These are phyloP conservation scores for Globisporangium uncinulatum DNA, from an alignment of 352 stramenopile species.

Conservation along the genomic window DNA sequence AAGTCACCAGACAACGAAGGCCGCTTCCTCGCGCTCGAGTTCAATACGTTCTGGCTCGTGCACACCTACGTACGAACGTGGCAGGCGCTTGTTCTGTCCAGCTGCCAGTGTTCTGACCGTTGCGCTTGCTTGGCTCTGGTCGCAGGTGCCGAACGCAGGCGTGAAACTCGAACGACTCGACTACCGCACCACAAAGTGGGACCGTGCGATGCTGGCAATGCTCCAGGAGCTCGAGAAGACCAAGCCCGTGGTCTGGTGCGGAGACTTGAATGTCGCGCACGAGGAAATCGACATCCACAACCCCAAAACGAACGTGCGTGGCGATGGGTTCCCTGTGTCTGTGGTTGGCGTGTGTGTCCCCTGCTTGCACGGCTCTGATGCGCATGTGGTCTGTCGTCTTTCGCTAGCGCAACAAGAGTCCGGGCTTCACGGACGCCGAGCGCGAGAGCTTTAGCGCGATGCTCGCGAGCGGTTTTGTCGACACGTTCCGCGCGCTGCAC, in stretches of 20 bases:
- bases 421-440: constrained; percentile 77
- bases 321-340: too few relatives aligned
- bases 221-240: constrained; percentile 64
- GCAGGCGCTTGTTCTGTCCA: background rate
- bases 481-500: constrained; percentile 65
- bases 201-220: constrained; percentile 62
- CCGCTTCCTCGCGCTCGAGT: constrained; percentile 76
- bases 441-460: constrained; percentile 67
- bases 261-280: constrained; percentile 82
- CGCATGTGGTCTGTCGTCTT: background rate
- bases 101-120: background rate
- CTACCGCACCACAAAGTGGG: constrained; percentile 74
- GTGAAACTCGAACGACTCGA: constrained; percentile 64
- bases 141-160: constrained; percentile 59
- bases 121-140: background rate
- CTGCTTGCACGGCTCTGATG: too few relatives aligned
- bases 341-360: too few relatives aligned
- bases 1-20: constrained; percentile 60
- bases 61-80: constrained; percentile 66
- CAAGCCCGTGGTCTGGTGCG: constrained; percentile 83
- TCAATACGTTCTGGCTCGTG: constrained; percentile 72
- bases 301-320: constrained; percentile 66
- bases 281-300: constrained; percentile 88
- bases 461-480: constrained; percentile 59
- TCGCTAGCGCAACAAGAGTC: constrained; percentile 52